Base-by-base conservation (phyloP, 306 rosid species). In the Prunus mume region DNA sequence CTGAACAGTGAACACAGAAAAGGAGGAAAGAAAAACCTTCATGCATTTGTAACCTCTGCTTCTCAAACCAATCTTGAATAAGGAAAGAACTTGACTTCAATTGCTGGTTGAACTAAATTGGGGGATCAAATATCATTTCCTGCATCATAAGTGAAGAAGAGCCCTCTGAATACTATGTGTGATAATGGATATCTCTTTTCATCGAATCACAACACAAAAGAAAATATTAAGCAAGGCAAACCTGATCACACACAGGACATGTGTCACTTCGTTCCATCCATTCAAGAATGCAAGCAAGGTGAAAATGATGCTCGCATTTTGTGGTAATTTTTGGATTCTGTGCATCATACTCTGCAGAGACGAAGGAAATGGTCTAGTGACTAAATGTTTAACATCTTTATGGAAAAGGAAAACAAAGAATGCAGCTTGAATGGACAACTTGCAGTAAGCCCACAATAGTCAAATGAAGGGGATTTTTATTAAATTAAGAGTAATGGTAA, bases 231-330 rank as follows among this genome's bases (percentile, higher is more conserved):
- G 19, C 62, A 28, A 73, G 63, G 80, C 81, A 83, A 69, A 96
- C 99, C 99, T 88, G 82, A 86, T 88, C 97, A 73, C 99, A 92
- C 61, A 91, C 96, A 9, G 98, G 99, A 78, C 99, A 96, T 57
- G 68, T 80, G 65, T 88, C 93, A 85, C 97, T 92, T 87, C 99
- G 88, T 91, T 96, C 97, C 97, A 87, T 91, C 99, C 99, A 96
- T 80, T 91, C 97, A 52, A 96, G 90, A 91, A 92, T 92, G 88
- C 99, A 96, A 9, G 99, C 93, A 62, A 95, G 97, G 90, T 95
- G 99, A 85, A 89, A 95, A 81, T 92, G 87, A 87, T 93, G 99
- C 43, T 87, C 97, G 24, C 99, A 96, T 74, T 88, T 87, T 73
- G 94, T 84, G 73, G 47, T 41, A 30, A 91, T 82, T 84, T 90